Percentiles rank a stretch among this genome's conserved stretches.
These are phyloP conservation scores for Leptographium lundbergii DNA, from an alignment of 2,329 filamentous ascomycete species.

Conservation along the genomic window DNA sequence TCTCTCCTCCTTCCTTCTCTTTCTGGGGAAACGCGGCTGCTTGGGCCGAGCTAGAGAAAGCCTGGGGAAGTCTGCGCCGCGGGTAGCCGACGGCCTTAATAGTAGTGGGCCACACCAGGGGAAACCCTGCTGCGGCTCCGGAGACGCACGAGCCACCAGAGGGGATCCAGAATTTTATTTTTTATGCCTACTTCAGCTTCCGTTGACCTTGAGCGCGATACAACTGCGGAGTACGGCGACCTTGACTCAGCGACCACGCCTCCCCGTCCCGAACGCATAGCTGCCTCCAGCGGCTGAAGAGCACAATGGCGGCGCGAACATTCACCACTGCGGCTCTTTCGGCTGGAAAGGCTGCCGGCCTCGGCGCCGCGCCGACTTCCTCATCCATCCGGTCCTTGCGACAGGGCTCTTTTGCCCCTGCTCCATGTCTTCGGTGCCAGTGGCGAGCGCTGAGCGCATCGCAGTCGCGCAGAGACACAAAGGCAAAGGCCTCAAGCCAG, in stretches of 20 bases:
- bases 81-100: slow-evolving; percentile 12
- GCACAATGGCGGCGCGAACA: not conserved
- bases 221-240: not conserved
- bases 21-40: not conserved
- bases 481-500: slow-evolving; percentile 14
- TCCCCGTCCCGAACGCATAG: not conserved
- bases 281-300: not conserved
- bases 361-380: not conserved
- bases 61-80: slow-evolving; percentile 4
- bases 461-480: slow-evolving; percentile 11
- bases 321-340: not conserved
- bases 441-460: slow-evolving; percentile 20
- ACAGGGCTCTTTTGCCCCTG: not conserved
- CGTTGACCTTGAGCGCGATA: no score
- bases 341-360: not conserved
- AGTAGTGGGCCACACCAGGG: not conserved
- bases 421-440: slow-evolving; percentile 36
- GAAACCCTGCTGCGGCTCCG: not conserved
- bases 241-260: not conserved
- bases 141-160: not conserved
- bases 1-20: not conserved
- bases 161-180: not conserved
- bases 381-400: not conserved
- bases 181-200: not conserved
- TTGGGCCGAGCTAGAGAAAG: slow-evolving; percentile 1